Base-by-base conservation (phyloP, 164 flowering plant species). In the Chimonanthus praecox region DNA sequence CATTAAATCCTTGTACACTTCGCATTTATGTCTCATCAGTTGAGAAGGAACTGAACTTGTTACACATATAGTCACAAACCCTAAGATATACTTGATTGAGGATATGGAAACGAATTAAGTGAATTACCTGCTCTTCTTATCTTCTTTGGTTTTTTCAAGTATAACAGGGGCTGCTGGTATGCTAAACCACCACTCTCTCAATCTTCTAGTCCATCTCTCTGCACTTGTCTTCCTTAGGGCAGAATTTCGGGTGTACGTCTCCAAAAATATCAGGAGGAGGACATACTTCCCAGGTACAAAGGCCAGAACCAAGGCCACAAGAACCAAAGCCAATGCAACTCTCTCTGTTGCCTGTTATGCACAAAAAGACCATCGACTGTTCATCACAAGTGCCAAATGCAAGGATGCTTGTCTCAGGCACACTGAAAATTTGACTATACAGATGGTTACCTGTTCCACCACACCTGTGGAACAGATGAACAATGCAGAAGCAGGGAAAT, bases 121-220 rank as follows among this genome's bases (percentile, higher is more conserved):
- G 7, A 6, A 49, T 33, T 78, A 89, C 68, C 82, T 95, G 71
- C 72, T 87, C 83, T 92, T 93, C 67, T 89, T 88, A 6, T 86
- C 90, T 67, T 90, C 91, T 50, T 81, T 82, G 4, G 82, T 82
- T 81, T 79, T 84, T 74, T 90, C 90, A 68, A 96, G 88, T 54
- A 88, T 58, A 49, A 93, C 97, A 44, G 97, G 99, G 66, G 99
- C 99, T 0, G 98, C 98, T 0, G 98, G 99, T 74, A 96, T 89
- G 80, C 97, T 96, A 80, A 88, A 92, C 99, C 99, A 96, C 99
- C 99, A 96, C 47, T 96, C 99, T 80, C 88, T 86, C 58, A 93
- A 21, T 71, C 98, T 86, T 83, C 99, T 86, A 71, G 63, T 78
- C 87, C 85, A 87, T 77, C 88, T 88, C 80, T 94, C 98, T 0